A percentile compares a stretch with the other conserved stretches of the same genome.
phyloP scores from a whole-genome alignment of 2,329 filamentous ascomycete species.

The Xylariaceae sp. region DNA sequence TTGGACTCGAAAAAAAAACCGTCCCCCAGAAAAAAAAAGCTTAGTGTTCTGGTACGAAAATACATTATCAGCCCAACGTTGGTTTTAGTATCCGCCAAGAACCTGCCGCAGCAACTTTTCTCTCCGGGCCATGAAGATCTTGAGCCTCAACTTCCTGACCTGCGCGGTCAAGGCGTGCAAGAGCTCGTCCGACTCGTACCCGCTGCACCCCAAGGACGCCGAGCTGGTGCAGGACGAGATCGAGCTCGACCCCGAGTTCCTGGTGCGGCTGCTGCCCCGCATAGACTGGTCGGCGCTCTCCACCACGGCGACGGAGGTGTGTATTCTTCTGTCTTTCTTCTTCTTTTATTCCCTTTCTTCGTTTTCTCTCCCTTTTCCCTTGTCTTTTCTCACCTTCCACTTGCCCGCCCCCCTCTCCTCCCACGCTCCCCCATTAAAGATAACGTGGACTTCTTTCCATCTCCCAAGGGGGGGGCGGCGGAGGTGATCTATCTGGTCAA shows the following conservation, averaged over 20 bases:
- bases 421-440: not conserved
- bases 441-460: no score
- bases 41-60: no score
- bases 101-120: no score
- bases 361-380: not conserved
- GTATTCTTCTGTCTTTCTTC: constrained; percentile 11
- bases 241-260: constrained; percentile 71
- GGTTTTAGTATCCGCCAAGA: no score
- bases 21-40: no score
- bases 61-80: no score
- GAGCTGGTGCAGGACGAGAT: constrained; percentile 81
- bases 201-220: constrained; percentile 85
- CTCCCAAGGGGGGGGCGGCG: no score
- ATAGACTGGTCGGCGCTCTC: constrained; percentile 82
- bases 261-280: constrained; percentile 77
- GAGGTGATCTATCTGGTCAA: no score
- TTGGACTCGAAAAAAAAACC: no score
- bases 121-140: constrained; percentile 84
- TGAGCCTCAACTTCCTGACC: constrained; percentile 93
- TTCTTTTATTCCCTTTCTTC: not conserved
- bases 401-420: not conserved
- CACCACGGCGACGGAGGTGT: constrained; percentile 68
- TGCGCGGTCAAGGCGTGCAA: constrained; percentile 97
- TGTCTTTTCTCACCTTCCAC: not conserved
- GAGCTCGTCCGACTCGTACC: constrained; percentile 69